Conservation (phyloP, 208 protist genomes). For the Trypanosoma caninum region DNA sequence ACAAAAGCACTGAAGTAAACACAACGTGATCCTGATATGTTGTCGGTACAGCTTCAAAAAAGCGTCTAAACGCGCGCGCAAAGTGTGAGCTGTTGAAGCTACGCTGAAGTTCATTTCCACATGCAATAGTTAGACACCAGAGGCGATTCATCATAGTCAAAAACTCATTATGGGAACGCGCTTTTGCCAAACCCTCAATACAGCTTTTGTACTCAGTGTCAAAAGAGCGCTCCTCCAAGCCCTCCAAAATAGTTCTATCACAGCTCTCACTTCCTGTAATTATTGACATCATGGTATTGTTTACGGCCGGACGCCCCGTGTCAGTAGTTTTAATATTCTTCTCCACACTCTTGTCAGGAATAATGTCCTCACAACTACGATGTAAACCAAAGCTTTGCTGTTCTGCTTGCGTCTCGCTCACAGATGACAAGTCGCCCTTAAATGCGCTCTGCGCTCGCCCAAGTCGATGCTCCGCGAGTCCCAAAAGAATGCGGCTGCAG, state of each 20-base stretch:
- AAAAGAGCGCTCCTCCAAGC: constrained; percentile 3
- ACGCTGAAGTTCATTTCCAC: constrained; percentile 26
- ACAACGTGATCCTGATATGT: constrained; percentile 67
- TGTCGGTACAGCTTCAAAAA: constrained; percentile 40
- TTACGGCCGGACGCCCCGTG: neutral
- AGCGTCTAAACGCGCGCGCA: constrained; percentile 38
- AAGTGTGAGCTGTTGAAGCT: constrained; percentile 32
- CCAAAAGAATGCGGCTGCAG: constrained; percentile 42
- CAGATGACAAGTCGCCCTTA: too few relatives aligned
- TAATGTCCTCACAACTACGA: neutral
- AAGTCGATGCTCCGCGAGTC: constrained; percentile 35
- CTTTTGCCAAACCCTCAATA: constrained; percentile 34
- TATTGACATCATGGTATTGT: constrained; percentile 16
- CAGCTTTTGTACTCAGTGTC: constrained; percentile 16
- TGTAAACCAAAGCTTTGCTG: neutral
- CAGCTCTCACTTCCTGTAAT: neutral
- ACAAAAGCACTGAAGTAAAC: constrained; percentile 62
- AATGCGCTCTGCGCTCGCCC: constrained; percentile 32
- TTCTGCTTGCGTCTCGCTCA: too few relatives aligned
- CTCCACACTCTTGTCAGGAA: neutral
- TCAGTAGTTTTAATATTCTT: neutral
- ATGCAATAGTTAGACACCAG: constrained; percentile 68
- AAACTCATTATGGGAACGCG: constrained; percentile 57
- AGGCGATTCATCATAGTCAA: constrained; percentile 59
- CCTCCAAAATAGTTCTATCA: neutral